Evolutionary conservation across 345 rosid genomes (phyloP).

Genomic region (Diplotaxis tenuifolia): DNA sequence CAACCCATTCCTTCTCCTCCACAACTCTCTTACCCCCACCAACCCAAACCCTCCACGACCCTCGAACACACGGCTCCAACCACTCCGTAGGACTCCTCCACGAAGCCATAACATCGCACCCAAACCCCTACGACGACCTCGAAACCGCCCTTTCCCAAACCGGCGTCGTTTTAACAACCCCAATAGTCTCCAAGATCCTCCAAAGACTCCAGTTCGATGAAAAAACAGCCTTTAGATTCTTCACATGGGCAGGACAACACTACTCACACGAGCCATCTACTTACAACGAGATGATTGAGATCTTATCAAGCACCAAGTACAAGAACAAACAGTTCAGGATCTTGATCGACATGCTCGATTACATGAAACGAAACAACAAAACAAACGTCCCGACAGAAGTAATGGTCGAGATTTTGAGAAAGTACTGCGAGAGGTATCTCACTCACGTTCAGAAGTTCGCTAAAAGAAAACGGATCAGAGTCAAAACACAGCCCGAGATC

Average conservation of each 20-base stretch:
- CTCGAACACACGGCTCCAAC: slow-evolving; percentile 15
- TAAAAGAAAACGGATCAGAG: slow-evolving; percentile 76
- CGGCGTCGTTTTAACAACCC: slow-evolving; percentile 52
- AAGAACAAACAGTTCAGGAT: slow-evolving; percentile 76
- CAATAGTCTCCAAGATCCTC: slow-evolving; percentile 58
- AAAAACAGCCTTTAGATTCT: slow-evolving; percentile 72
- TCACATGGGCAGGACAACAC: slow-evolving; percentile 72
- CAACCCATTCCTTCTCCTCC: slow-evolving; percentile 29
- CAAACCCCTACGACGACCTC: slow-evolving; percentile 47
- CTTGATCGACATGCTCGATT: slow-evolving; percentile 77
- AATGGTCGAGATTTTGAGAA: slow-evolving; percentile 54
- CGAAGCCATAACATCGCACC: slow-evolving; percentile 47
- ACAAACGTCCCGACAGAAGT: slow-evolving; percentile 55
- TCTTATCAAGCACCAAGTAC: slow-evolving; percentile 76
- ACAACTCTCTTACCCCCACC: neutral
- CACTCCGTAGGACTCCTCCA: slow-evolving; percentile 50
- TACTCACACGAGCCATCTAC: slow-evolving; percentile 63
- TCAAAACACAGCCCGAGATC: slow-evolving; percentile 84
- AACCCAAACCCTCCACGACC: neutral
- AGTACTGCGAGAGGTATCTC: slow-evolving; percentile 68
- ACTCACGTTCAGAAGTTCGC: slow-evolving; percentile 88
- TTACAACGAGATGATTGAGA: slow-evolving; percentile 78
- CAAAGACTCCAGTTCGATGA: slow-evolving; percentile 73
- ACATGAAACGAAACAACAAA: slow-evolving; percentile 67
- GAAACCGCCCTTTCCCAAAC: slow-evolving; percentile 59